These are phyloP conservation scores for Pyronema domesticum DNA, from an alignment of 495 filamentous ascomycete genomes.

Conservation along the genomic window DNA sequence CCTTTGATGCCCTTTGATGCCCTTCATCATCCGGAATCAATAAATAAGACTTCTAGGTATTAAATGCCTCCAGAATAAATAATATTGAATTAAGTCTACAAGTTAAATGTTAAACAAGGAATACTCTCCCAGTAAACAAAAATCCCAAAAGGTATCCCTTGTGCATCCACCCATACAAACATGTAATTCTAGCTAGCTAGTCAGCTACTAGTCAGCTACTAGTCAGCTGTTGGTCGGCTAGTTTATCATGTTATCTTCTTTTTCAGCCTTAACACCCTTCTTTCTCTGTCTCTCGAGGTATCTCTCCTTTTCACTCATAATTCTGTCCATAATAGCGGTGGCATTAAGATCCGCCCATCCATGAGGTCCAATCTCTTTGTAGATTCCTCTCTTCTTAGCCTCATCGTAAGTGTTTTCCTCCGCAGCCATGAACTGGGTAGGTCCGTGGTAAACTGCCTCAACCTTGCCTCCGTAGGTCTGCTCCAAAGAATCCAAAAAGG, in stretches of 20 bases:
- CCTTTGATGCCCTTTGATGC: no score
- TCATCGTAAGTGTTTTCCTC: conserved; percentile 75
- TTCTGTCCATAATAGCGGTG: conserved; percentile 74
- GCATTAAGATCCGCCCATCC: conserved; percentile 77
- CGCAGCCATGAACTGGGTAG: conserved; percentile 74
- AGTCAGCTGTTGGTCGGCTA: not conserved
- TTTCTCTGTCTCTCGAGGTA: conserved; percentile 81
- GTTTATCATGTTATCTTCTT: not conserved
- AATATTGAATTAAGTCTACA: no score
- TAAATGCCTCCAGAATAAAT: no score
- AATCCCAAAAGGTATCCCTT: no score
- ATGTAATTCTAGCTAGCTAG: no score
- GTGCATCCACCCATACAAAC: no score
- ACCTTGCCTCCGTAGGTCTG: conserved; percentile 50
- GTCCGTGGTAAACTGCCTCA: conserved; percentile 80
- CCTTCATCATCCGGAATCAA: no score
- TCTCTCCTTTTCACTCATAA: conserved; percentile 60
- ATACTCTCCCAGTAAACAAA: no score
- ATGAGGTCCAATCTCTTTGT: conserved; percentile 52
- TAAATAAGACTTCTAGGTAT: no score
- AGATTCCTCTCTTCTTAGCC: conserved; percentile 63
- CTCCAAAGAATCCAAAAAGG: conserved; percentile 51
- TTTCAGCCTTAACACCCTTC: conserved; percentile 66
- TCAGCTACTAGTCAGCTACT: no score
- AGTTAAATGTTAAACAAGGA: no score